These are phyloP conservation scores for Abelmoschus esculentus DNA, from an alignment of 345 rosid genomes.

Conservation along the genomic window DNA sequence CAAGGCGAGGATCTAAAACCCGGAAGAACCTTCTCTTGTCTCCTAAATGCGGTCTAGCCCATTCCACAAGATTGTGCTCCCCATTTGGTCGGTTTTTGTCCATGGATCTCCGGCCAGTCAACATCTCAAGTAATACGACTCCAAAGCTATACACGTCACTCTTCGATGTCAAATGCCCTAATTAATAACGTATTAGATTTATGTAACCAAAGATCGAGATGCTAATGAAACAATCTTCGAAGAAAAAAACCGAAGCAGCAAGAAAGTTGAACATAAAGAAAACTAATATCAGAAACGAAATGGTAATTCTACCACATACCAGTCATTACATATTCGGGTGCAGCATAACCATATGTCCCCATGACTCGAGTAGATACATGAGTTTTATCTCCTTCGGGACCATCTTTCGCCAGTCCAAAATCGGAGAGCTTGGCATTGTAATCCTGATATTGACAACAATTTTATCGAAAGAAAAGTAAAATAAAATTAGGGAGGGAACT, in stretches of 20 bases:
- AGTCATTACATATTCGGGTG: slow-evolving; percentile 83
- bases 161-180: slow-evolving; percentile 74
- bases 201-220: not conserved
- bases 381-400: slow-evolving; percentile 71
- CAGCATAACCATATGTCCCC: slow-evolving; percentile 89
- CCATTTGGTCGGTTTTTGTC: slow-evolving; percentile 92
- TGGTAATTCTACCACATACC: slow-evolving; percentile 31
- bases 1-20: slow-evolving; percentile 80
- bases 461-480: not conserved
- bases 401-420: slow-evolving; percentile 85
- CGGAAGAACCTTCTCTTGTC: slow-evolving; percentile 72
- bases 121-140: slow-evolving; percentile 78
- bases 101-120: slow-evolving; percentile 75
- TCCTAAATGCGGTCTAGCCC: slow-evolving; percentile 81
- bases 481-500: not conserved
- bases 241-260: not conserved
- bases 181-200: slow-evolving; percentile 14
- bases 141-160: slow-evolving; percentile 86
- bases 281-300: not conserved
- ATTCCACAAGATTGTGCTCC: slow-evolving; percentile 89
- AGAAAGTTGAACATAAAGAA: not conserved
- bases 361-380: slow-evolving; percentile 81
- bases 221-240: not conserved
- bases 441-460: slow-evolving; percentile 38
- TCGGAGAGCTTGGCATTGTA: slow-evolving; percentile 80